Base-by-base conservation (phyloP, 768 basidiomycete genomes). In the Fomitopsis serialis region DNA sequence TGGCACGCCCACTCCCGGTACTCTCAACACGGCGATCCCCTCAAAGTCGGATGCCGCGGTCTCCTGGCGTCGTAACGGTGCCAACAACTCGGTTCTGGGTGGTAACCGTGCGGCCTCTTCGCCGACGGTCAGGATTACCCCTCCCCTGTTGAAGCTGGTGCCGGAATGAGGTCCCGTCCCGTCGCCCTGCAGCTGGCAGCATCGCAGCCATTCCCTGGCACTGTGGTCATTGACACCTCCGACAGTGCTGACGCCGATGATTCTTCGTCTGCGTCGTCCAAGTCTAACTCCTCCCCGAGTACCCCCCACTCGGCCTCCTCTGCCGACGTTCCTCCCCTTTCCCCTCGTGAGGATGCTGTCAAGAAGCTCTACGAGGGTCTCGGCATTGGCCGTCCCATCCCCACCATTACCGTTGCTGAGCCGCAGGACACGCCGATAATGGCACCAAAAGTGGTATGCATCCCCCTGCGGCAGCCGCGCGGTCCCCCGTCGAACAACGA, bases 311-410 rank as follows among this genome's bases (percentile, higher is more conserved):
- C 87, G 17, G 78, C 83, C 42, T 79, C 83, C 44, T 87, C 85
- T 35, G 63, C 62, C 27, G 57, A 57, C 48, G 74, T 74, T 48
- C 68, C 70, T 57, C 80, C 84, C 52, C 81, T 92, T 61, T 89
- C 88, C 71, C 86, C 87, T 66, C 86, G 90, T 73, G 90, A 92
- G 71, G 89, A 91, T 72, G 90, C 84, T 11, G 69, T 85, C 37
- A 92, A 90, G 81, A 90, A 88, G 72, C 70, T 91, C 54, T 92
- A 90, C 66, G 91, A 92, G 71, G 91, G 91, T 36, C 78, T 94
- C 37, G 88, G 91, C n/a, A 81, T 92, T 52, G 88, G 89, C 36
- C 80, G 89, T 54, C 80, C 87, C 24, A 73, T 71, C 27, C 78
- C 84, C 24, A 52, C 57, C 43, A 54, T 47, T 63, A 50, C 63